Base-by-base conservation (phyloP, 192 early-diverging fungal genomes). In the Coemansia furcata region DNA sequence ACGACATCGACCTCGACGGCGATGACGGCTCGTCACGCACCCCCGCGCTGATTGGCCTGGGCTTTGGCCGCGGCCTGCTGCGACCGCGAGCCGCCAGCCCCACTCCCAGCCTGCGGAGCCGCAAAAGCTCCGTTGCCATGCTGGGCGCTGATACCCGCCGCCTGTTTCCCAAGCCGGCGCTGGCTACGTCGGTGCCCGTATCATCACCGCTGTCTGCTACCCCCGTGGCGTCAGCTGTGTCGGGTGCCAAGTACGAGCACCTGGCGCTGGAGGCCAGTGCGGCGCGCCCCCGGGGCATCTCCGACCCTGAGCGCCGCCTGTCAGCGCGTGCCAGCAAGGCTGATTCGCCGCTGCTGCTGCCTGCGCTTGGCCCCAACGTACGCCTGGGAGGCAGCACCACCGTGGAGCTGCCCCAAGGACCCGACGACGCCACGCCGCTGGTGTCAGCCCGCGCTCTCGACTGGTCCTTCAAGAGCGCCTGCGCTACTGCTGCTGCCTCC, bases 1-100 rank as follows among this genome's bases (percentile, higher is more conserved):
- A 87, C 54, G 87, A 84, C 35, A 90, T 86, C 39, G 85, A 89
- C 49, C 60, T 88, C 7, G 89, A 90, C 37, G 87, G 86, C 38
- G 87, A 89, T 44, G 89, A 89, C 30, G 86, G 82, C 4, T 84
- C 82, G 10, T 76, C 77, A 10, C 74, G 77, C 3, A 76, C 79
- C 0, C 79, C 74, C 0, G 79, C 79, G 15, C 49, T 68, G 32
- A 54, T 80, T 17, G 78, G 66, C 0, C 62, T 72, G 58, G 66
- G 65, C 19, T 43, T 59, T 39, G 62, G 61, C 7, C 52, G 57
- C 14, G 65, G 62, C 6, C 30, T 57, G 32, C 60, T 67, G 58
- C 50, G 57, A 33, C 69, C 58, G 57, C 77, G 52, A 11, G 32
- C 49, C 10, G 65, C 57, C 49, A 71, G 68, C 8, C 68, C 55